Evolutionary conservation across 225 moss, liverwort and hornwort genomes (phyloP).

Genomic region (Sphagnum tenellum): DNA sequence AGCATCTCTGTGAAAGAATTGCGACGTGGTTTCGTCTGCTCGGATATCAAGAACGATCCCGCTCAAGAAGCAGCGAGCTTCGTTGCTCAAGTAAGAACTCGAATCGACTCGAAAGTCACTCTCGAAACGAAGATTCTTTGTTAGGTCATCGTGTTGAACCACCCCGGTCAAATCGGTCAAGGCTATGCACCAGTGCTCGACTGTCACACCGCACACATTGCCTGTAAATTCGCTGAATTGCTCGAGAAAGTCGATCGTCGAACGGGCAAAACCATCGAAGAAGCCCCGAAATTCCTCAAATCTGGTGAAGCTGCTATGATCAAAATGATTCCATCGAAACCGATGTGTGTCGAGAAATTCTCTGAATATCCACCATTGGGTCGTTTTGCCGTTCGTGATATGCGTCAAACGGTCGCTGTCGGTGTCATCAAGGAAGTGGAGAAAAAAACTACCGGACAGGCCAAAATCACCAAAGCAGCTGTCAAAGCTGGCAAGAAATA

Average conservation of each 20-base stretch:
- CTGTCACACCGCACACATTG: not conserved
- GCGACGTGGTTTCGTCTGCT: not conserved
- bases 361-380: slow-evolving; percentile 55
- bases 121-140: no score
- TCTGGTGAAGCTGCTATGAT: slow-evolving; percentile 56
- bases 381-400: slow-evolving; percentile 50
- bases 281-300: slow-evolving; percentile 61
- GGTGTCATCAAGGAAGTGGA: slow-evolving; percentile 41
- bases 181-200: not conserved
- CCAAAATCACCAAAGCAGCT: slow-evolving; percentile 33
- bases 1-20: not conserved
- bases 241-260: not conserved
- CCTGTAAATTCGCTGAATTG: not conserved
- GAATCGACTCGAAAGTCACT: no score
- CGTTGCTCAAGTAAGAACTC: not conserved
- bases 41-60: not conserved
- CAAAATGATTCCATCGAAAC: slow-evolving; percentile 59
- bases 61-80: not conserved
- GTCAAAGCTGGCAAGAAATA: no score
- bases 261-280: slow-evolving; percentile 27
- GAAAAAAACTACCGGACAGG: slow-evolving; percentile 30
- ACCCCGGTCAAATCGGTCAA: not conserved
- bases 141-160: not conserved
- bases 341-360: slow-evolving; percentile 56
- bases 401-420: slow-evolving; percentile 39